Conservation (phyloP, 176 grass and related monocot species). For the Thinopyrum elongatum region DNA sequence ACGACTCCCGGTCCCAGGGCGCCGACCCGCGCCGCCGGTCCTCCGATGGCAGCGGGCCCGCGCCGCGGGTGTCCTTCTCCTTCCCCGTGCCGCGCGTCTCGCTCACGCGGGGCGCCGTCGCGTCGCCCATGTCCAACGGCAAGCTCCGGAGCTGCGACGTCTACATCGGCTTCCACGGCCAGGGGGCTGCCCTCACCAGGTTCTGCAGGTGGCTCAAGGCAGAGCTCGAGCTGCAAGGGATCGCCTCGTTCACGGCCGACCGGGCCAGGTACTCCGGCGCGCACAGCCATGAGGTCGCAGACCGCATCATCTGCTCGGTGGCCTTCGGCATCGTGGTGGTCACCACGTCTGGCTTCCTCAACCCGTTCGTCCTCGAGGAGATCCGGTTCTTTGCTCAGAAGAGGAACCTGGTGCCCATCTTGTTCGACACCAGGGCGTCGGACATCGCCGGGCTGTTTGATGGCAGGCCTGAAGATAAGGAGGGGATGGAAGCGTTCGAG, state of each 20-base stretch:
- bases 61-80: conserved; percentile 68
- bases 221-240: conserved; percentile 92
- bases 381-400: conserved; percentile 93
- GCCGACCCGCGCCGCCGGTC: conserved; percentile 34
- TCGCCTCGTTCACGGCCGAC: conserved; percentile 83
- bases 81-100: conserved; percentile 89
- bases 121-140: conserved; percentile 64
- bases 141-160: conserved; percentile 92
- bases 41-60: background rate
- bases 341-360: conserved; percentile 71
- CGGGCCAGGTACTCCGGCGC: conserved; percentile 73
- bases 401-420: conserved; percentile 79
- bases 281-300: conserved; percentile 84
- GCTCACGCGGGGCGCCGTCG: conserved; percentile 59
- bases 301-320: conserved; percentile 80
- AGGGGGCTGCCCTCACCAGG: conserved; percentile 42
- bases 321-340: conserved; percentile 73
- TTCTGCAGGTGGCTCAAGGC: conserved; percentile 95
- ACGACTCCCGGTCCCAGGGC: conserved; percentile 33
- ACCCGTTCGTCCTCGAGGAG: conserved; percentile 79
- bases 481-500: conserved; percentile 77
- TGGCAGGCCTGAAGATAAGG: conserved; percentile 71
- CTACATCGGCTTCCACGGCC: conserved; percentile 89
- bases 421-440: conserved; percentile 58
- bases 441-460: conserved; percentile 64